A percentile compares a stretch with the other conserved stretches of the same genome.
phyloP scores from a whole-genome alignment of 2,329 filamentous ascomycete genomes.

The Fusarium subtropicale region DNA sequence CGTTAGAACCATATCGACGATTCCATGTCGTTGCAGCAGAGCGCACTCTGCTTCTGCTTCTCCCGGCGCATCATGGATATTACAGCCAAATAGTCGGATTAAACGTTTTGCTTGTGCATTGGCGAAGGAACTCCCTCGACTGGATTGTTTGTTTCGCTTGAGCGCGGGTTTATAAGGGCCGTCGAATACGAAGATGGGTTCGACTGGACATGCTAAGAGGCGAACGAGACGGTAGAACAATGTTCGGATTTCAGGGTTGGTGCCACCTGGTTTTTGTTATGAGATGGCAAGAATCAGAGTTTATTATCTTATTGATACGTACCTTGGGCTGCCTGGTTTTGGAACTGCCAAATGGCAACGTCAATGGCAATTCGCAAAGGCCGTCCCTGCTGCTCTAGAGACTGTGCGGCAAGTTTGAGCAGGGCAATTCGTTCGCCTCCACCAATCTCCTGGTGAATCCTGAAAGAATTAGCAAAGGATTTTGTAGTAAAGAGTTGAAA shows the following conservation, averaged over 20 bases:
- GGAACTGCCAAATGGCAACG: conserved; percentile 97
- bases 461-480: conserved; percentile 52
- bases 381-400: conserved; percentile 74
- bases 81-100: conserved; percentile 86
- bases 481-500: rapidly evolving
- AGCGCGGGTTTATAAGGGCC: conserved; percentile 85
- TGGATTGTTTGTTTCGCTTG: conserved; percentile 85
- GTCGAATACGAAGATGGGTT: conserved; percentile 92
- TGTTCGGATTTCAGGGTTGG: conserved; percentile 89
- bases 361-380: conserved; percentile 92
- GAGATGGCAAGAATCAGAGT: background rate
- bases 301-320: conserved; percentile 1
- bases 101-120: conserved; percentile 84
- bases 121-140: conserved; percentile 73
- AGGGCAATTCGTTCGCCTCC: conserved; percentile 82
- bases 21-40: conserved; percentile 79
- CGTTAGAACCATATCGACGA: conserved; percentile 93
- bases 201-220: conserved; percentile 79
- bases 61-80: conserved; percentile 86
- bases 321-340: conserved; percentile 85
- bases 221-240: conserved; percentile 91
- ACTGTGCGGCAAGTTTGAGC: conserved; percentile 82
- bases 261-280: conserved; percentile 68
- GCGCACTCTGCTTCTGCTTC: conserved; percentile 98
- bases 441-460: conserved; percentile 92